These are phyloP conservation scores for Colletotrichum lentis DNA, from an alignment of 2,329 filamentous ascomycete species.

Conservation along the genomic window DNA sequence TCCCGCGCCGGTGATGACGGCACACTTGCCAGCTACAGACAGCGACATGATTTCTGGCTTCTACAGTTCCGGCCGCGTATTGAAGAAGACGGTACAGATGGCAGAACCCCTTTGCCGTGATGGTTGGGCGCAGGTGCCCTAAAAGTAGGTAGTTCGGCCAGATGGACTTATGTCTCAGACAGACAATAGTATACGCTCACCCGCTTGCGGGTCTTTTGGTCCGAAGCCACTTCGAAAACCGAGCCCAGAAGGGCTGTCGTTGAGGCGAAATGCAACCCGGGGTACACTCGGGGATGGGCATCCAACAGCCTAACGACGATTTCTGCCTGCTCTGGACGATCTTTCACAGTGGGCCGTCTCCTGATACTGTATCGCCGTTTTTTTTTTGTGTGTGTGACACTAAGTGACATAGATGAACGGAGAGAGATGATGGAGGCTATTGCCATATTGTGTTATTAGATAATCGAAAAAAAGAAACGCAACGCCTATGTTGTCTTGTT, in stretches of 20 bases:
- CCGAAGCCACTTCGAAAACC: not conserved
- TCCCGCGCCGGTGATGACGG: slow-evolving; percentile 39
- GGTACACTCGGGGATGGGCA: not conserved
- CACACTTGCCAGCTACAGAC: slow-evolving; percentile 44
- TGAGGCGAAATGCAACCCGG: not conserved
- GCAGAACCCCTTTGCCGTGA: not conserved
- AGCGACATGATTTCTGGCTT: slow-evolving; percentile 31
- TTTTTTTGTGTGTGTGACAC: not conserved
- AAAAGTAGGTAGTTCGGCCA: not conserved
- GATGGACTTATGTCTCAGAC: not conserved
- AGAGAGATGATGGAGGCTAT: not conserved
- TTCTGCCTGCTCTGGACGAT: slow-evolving; percentile 4
- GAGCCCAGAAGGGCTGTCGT: not conserved
- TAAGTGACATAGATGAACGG: not conserved
- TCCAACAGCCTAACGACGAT: not conserved
- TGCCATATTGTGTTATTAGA: not conserved
- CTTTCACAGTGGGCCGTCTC: not conserved
- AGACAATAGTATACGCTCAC: not conserved
- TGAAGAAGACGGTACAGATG: not conserved
- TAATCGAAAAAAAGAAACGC: not conserved
- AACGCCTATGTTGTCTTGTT: slow-evolving; percentile 13
- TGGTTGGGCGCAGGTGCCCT: not conserved
- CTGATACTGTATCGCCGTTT: not conserved
- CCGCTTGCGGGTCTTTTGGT: not conserved
- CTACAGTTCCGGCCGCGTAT: not conserved